Conservation (phyloP, 192 early-diverging fungal species). For the Entophlyctis luteolus region DNA sequence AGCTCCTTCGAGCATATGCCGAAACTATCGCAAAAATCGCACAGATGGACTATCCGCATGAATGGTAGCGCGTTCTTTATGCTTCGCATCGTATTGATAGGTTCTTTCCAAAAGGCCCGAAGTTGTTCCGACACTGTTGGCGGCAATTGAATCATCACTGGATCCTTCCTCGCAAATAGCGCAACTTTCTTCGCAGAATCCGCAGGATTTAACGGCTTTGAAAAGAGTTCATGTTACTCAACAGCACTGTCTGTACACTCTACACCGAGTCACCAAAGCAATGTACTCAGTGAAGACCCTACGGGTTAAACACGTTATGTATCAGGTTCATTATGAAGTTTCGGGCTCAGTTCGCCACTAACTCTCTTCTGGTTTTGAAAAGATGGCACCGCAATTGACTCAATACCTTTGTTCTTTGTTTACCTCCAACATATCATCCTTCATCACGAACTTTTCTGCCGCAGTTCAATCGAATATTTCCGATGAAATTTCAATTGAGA, state of each 20-base stretch:
- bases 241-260: conserved; percentile 66
- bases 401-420: conserved; percentile 65
- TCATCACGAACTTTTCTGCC: conserved; percentile 41
- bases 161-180: conserved; percentile 15
- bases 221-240: conserved; percentile 49
- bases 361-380: conserved; percentile 27
- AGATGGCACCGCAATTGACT: conserved; percentile 71
- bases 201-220: background rate
- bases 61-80: conserved; percentile 61
- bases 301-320: conserved; percentile 55
- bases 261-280: conserved; percentile 72
- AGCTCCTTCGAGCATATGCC: conserved; percentile 45
- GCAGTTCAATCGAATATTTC: background rate
- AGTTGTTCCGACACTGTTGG: conserved; percentile 51
- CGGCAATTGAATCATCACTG: conserved; percentile 52
- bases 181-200: background rate
- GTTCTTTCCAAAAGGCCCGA: conserved; percentile 65
- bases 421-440: conserved; percentile 51
- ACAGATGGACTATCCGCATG: conserved; percentile 78
- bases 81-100: conserved; percentile 6
- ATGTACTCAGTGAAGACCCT: conserved; percentile 65
- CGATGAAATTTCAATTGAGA: conserved; percentile 6
- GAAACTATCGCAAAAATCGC: conserved; percentile 78
- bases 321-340: conserved; percentile 35
- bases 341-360: too few species aligned